Evolutionary conservation across 371 early-diverging fungal species (phyloP), one percentile per base, ranked within the genome.

Genomic region (Blastocladiella emersonii): DNA sequence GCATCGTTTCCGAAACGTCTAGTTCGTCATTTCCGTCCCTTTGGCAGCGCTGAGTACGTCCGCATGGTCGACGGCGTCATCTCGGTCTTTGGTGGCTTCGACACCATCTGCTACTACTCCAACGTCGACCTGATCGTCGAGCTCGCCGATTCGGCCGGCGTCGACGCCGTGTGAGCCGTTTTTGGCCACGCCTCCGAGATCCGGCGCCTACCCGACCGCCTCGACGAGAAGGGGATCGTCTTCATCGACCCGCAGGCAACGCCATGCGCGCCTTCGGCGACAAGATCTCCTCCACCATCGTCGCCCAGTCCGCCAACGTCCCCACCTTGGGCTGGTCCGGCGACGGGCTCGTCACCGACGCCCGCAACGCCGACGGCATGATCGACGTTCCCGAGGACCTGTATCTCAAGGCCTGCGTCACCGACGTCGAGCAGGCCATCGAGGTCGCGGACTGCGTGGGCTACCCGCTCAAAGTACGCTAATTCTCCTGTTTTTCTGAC

Each of bases 181-280:
- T 97, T 98, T 98, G 99, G 99, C 63, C 98, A 98, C 72, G 95
- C 98, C 43, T 97, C 98, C 34, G 99, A 99, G 74, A 96, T 98
- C 74, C 97, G 97, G 63, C 77, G 85, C 62, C 80, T 99, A 57
- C 93, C 97, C 63, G 96, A 96, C 73, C 82, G 85, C 68, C 85
- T 97, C 27, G 78, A 85, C 49, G 82, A 81, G 61, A 71, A 84
- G 68, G 84, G 81, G 62, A 84, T 92, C 68, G 85, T 93, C 56
- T 99, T 99, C 70, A 95, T 99, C 64, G 99, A 98, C 63, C 99
- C 99, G 34, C 94, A 15, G 88, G 91, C n/a, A 87, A 89, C n/a
- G 92, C 98, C 56, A 99, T 99, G 99, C 83, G 91, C 63, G 86
- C 94, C 23, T 79, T 99, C 39, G 98, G 97, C 68, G 98, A 97